A percentile compares a stretch with the other conserved stretches of the same genome.
phyloP scores from a whole-genome alignment of 306 rosid genomes.

The Comarum palustre region DNA sequence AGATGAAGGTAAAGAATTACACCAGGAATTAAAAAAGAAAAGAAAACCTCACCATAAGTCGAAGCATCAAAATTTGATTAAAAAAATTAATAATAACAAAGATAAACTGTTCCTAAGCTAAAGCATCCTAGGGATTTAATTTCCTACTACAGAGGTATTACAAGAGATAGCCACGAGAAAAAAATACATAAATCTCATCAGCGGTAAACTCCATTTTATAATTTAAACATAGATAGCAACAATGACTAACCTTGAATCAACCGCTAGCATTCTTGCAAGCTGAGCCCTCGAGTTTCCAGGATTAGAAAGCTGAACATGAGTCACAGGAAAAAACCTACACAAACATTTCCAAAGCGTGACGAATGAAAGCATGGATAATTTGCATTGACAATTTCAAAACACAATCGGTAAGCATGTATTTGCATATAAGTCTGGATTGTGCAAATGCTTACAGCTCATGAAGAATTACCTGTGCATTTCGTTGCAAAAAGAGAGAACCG shows the following conservation, averaged over 20 bases:
- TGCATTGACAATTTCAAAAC: neutral
- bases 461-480: constrained; percentile 80
- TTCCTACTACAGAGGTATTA: neutral
- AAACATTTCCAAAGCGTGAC: constrained; percentile 3
- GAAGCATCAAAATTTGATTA: neutral
- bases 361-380: neutral
- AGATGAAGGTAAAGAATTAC: neutral
- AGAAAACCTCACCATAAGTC: neutral
- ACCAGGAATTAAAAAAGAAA: neutral
- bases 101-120: neutral
- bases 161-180: neutral
- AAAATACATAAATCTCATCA: neutral
- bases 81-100: neutral
- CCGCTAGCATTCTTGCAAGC: constrained; percentile 77
- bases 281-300: constrained; percentile 74
- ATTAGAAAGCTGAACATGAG: constrained; percentile 70
- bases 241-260: constrained; percentile 67
- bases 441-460: neutral
- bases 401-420: neutral
- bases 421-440: too few species aligned
- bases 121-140: neutral
- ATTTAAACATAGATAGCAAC: constrained; percentile 11
- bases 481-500: constrained; percentile 82
- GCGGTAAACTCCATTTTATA: constrained; percentile 1
- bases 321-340: constrained; percentile 68